Evolutionary conservation across 768 basidiomycete genomes (phyloP).

Genomic region (Thelephora ganbajun): DNA sequence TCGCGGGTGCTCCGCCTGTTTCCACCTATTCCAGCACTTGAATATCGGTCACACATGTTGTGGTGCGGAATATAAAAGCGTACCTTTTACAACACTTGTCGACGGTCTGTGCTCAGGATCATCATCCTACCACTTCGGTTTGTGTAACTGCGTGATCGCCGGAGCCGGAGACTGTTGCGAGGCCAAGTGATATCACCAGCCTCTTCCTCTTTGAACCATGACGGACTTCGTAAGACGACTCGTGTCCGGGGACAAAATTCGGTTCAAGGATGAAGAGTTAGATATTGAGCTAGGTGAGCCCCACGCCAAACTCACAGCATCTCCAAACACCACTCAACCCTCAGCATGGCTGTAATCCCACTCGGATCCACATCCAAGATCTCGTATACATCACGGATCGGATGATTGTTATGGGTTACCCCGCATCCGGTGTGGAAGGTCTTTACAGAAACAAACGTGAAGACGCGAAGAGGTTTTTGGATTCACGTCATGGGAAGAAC

Average conservation of each 20-base stretch:
- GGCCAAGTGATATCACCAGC: neutral
- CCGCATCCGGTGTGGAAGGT: constrained; percentile 64
- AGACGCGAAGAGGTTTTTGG: constrained; percentile 65
- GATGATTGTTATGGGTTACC: constrained; percentile 75
- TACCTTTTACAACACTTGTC: no score
- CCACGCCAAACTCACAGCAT: constrained; percentile 7
- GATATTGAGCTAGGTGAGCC: constrained; percentile 58
- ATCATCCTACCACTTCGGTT: no score
- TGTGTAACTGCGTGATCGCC: no score
- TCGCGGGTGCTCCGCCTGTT: no score
- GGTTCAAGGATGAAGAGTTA: constrained; percentile 55
- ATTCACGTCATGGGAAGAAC: constrained; percentile 57
- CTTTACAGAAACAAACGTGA: constrained; percentile 69
- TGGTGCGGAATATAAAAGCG: no score
- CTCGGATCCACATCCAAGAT: constrained; percentile 17
- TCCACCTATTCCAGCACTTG: no score
- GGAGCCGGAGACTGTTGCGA: no score
- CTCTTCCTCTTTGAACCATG: constrained; percentile 22
- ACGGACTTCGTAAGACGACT: constrained; percentile 53
- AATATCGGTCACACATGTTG: no score
- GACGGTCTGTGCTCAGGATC: no score
- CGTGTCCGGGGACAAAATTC: constrained; percentile 72
- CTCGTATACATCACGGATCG: constrained; percentile 61
- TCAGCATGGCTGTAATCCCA: neutral
- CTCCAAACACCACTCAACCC: constrained; percentile 1